phyloP scores from a whole-genome alignment of 371 early-diverging fungal genomes.

The Haplosporangium sp. region DNA sequence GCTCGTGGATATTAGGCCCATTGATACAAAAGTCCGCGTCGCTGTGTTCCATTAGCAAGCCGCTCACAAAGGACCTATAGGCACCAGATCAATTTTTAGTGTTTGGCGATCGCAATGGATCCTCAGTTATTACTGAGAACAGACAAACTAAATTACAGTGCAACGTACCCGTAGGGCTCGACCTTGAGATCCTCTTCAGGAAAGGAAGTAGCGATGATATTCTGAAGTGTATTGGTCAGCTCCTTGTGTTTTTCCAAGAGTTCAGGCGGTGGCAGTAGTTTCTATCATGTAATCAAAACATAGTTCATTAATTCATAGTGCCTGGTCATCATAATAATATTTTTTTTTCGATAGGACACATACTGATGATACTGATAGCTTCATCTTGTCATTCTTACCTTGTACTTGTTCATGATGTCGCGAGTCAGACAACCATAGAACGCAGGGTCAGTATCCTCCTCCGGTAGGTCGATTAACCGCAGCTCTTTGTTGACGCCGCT shows the following conservation, averaged over 20 bases:
- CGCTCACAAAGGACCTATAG: slow-evolving; percentile 40
- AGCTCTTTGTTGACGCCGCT: slow-evolving; percentile 24
- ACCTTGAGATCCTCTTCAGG: slow-evolving; percentile 30
- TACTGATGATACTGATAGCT: neutral
- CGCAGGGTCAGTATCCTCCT: slow-evolving; percentile 17
- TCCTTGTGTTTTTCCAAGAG: slow-evolving; percentile 16
- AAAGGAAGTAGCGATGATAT: slow-evolving; percentile 13
- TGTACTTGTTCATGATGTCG: slow-evolving; percentile 32
- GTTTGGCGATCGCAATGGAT: neutral
- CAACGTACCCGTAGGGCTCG: slow-evolving; percentile 33
- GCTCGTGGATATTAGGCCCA: slow-evolving; percentile 22
- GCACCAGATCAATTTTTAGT: neutral
- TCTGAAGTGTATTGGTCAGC: slow-evolving; percentile 6
- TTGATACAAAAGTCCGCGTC: slow-evolving; percentile 50
- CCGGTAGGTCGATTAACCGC: slow-evolving; percentile 23
- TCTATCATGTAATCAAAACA: slow-evolving; percentile 1
- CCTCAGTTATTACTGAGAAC: neutral
- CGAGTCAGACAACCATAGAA: slow-evolving; percentile 39
- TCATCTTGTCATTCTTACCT: neutral
- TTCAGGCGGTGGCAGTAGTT: slow-evolving; percentile 24
- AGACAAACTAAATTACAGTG: neutral
- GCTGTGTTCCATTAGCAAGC: slow-evolving; percentile 23
- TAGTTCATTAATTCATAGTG: too few species aligned
- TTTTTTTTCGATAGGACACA: neutral
- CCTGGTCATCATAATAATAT: neutral